These are phyloP conservation scores for Posidonia oceanica DNA, from an alignment of 116 monocot genomes.

Conservation along the genomic window DNA sequence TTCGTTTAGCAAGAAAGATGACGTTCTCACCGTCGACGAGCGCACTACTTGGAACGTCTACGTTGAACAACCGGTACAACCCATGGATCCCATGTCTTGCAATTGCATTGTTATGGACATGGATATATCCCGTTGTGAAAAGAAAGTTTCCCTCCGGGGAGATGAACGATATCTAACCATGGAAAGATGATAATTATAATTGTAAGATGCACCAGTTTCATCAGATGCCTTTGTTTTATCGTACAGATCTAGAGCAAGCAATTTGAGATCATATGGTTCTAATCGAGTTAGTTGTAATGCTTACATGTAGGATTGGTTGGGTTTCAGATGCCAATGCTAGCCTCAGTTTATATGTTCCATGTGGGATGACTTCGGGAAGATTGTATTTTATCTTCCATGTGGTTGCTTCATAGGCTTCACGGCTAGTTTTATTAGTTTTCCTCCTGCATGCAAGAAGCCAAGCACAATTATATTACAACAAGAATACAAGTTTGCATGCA, in stretches of 20 bases:
- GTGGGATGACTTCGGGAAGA: conserved; percentile 30
- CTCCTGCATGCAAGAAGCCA: conserved; percentile 13
- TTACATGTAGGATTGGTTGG: conserved; percentile 41
- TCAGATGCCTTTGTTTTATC: not conserved
- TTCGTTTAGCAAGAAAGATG: conserved; percentile 45
- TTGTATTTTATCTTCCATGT: conserved; percentile 76
- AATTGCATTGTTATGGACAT: conserved; percentile 29
- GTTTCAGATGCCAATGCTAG: conserved; percentile 53
- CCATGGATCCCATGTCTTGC: conserved; percentile 21
- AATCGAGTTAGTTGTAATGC: not conserved
- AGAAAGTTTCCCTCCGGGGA: conserved; percentile 14
- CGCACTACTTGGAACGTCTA: conserved; percentile 23
- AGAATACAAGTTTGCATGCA: not conserved
- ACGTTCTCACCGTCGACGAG: conserved; percentile 44
- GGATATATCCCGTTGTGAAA: conserved; percentile 53
- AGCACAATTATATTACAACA: too few species aligned
- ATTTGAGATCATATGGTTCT: too few species aligned
- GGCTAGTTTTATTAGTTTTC: conserved; percentile 5
- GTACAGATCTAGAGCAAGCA: not conserved
- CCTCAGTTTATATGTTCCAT: conserved; percentile 44
- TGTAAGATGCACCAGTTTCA: not conserved
- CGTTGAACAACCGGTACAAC: conserved; percentile 8
- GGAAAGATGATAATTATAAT: not conserved
- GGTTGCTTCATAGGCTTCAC: conserved; percentile 26
- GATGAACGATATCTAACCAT: conserved; percentile 25